These are phyloP conservation scores for Neurospora sp. DNA, from an alignment of 495 filamentous ascomycete genomes.

Conservation along the genomic window DNA sequence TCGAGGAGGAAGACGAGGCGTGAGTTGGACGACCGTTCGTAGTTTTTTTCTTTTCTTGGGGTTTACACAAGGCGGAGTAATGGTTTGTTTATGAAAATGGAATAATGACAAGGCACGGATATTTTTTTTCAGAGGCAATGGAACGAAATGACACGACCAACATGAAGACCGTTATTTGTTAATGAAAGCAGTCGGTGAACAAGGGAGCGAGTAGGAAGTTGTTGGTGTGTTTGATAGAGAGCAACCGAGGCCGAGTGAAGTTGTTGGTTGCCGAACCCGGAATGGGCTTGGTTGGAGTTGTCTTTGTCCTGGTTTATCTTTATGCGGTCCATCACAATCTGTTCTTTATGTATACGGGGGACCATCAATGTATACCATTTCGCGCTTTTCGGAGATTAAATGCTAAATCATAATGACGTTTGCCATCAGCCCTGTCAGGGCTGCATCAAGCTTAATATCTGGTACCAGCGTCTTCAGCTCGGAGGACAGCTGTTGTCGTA, in stretches of 20 bases:
- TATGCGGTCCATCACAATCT: background rate
- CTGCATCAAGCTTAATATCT: background rate
- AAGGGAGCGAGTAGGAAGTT: background rate
- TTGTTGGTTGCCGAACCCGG: background rate
- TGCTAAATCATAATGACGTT: background rate
- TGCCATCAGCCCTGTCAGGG: background rate
- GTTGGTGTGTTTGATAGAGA: background rate
- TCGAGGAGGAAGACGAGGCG: conserved; percentile 60
- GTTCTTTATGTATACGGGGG: background rate
- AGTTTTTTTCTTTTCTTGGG: background rate
- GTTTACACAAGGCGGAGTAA: background rate
- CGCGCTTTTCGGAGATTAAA: background rate
- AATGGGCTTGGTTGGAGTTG: background rate
- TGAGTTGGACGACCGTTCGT: background rate
- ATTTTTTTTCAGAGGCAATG: background rate
- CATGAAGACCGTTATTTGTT: background rate
- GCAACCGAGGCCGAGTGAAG: background rate
- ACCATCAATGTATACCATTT: background rate
- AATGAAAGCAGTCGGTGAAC: background rate
- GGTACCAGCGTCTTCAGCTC: background rate
- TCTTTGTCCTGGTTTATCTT: background rate
- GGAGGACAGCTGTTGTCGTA: background rate
- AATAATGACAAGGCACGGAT: background rate
- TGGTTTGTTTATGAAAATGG: background rate
- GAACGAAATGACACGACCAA: background rate